phyloP scores from a whole-genome alignment of 2,329 filamentous ascomycete genomes.

The Clonostachys solani region DNA sequence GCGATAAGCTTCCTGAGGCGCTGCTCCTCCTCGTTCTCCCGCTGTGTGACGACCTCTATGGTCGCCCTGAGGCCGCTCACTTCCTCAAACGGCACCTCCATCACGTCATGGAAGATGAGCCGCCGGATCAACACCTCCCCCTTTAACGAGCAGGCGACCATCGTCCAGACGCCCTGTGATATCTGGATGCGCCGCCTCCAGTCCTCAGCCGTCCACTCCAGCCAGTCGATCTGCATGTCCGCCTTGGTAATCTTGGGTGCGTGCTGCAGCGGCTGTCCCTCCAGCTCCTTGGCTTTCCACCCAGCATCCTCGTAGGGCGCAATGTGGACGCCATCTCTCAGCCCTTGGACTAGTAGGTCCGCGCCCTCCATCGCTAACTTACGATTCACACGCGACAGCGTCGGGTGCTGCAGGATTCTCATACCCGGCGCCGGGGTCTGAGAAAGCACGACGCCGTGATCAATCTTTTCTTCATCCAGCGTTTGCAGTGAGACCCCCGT shows the following conservation, averaged over 20 bases:
- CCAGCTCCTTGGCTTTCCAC: constrained; percentile 13
- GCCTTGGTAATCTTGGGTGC: constrained; percentile 71
- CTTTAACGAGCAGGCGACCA: constrained; percentile 5
- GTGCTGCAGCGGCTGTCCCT: constrained; percentile 26
- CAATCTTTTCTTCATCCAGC: constrained; percentile 70
- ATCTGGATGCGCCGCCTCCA: constrained; percentile 54
- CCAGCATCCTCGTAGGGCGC: constrained; percentile 45
- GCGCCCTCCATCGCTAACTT: constrained; percentile 63
- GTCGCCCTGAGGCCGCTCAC: constrained; percentile 1
- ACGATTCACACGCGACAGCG: constrained; percentile 30
- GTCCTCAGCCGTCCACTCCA: constrained; percentile 42
- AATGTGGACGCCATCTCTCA: constrained; percentile 61
- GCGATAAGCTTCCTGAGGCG: constrained; percentile 3
- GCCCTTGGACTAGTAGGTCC: constrained; percentile 61
- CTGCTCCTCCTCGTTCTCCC: constrained; percentile 1
- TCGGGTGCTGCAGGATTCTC: constrained; percentile 36
- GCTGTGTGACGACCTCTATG: background rate
- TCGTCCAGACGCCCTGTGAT: constrained; percentile 64
- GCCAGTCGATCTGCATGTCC: constrained; percentile 61
- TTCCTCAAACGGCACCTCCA: constrained; percentile 10
- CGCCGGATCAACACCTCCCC: constrained; percentile 15
- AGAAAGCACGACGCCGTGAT: constrained; percentile 70
- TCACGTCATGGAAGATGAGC: constrained; percentile 31
- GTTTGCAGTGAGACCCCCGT: constrained; percentile 88
- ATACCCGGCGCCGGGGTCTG: constrained; percentile 62